phyloP scores from a whole-genome alignment of 345 rosid genomes.

The Garcia nutans region DNA sequence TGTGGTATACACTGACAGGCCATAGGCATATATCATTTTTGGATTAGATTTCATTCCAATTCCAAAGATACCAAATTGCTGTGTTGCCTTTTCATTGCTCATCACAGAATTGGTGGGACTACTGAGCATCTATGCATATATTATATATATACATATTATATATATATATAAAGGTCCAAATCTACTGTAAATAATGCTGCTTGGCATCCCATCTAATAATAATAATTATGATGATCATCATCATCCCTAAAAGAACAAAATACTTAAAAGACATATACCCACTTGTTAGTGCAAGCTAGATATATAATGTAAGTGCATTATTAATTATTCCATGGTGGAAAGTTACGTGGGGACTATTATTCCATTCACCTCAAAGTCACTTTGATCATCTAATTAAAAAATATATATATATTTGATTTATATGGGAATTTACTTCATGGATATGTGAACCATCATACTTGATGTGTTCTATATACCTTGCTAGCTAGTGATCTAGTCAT shows the following conservation, averaged over 20 bases:
- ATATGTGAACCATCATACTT: conserved; percentile 13
- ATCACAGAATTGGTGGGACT: conserved; percentile 30
- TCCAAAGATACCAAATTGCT: not conserved
- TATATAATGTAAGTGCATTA: conserved; percentile 27
- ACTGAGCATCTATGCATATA: too few species aligned
- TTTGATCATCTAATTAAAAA: conserved; percentile 26
- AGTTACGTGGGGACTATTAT: conserved; percentile 48
- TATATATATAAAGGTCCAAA: conserved; percentile 31
- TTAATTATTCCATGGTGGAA: conserved; percentile 44
- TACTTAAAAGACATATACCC: conserved; percentile 33
- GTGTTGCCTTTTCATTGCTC: conserved; percentile 19
- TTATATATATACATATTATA: too few species aligned
- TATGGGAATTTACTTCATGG: not conserved
- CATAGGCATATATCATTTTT: conserved; percentile 16
- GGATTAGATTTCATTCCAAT: conserved; percentile 22
- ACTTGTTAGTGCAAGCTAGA: conserved; percentile 38
- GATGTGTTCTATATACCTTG: conserved; percentile 1
- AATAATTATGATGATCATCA: conserved; percentile 11
- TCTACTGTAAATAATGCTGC: conserved; percentile 35
- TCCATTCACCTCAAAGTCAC: conserved; percentile 39
- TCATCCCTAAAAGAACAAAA: conserved; percentile 30
- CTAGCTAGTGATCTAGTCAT: not conserved
- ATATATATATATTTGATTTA: not conserved
- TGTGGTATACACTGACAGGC: conserved; percentile 26
- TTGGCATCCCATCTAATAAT: conserved; percentile 8